Base-by-base conservation (phyloP, 371 early-diverging fungal genomes). In the Circinella umbellata region DNA sequence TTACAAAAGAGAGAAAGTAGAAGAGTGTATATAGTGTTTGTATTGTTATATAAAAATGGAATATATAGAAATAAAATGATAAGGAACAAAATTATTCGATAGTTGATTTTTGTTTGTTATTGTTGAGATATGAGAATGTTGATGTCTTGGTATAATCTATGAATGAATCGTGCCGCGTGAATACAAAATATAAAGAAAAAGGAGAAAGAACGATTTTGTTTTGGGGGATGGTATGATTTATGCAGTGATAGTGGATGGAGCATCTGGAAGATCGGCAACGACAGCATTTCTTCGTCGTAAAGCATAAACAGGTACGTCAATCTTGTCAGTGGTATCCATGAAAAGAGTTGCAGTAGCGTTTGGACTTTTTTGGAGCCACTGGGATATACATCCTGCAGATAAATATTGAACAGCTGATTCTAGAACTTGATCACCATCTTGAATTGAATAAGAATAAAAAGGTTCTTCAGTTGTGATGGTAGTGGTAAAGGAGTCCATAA, bases 231-330 rank as follows among this genome's bases (percentile, higher is more conserved):
- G 2, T 27, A 42, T 42, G 42, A 42, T 60, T 70, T 65, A 70
- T 48, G 70, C 70, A 39, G 63, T 64, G 63, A 70, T 65, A 64
- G 65, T 38, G 34, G 73, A 68, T 38, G 82, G 82, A 53, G 82
- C 78, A 38, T 82, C 82, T 42, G 82, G 80, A 10, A 82, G 68
- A 36, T 82, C 76, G 54, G 80, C 82, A 36, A 82, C 82, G 36
- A 82, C 76, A 59, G 82, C 82, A 65, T 82, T 82, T 70, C 82
- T 70, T 63, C 82, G 69, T 67, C 82, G 76, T 54, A 82, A 72
- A 53, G 80, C 69, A 62, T 82, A 82, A 14, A 80, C 74, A 10
- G 82, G 82, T 15, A 82, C 38, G 64, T 78, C 76, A 54, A 80
- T 76, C 47, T 68, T 75, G 51, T 71, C 72, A 67, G 75, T 78